Percentiles rank a stretch among this genome's conserved stretches.
These are phyloP conservation scores for Fusarium virguliforme DNA, from an alignment of 2,329 filamentous ascomycete genomes.

Conservation along the genomic window DNA sequence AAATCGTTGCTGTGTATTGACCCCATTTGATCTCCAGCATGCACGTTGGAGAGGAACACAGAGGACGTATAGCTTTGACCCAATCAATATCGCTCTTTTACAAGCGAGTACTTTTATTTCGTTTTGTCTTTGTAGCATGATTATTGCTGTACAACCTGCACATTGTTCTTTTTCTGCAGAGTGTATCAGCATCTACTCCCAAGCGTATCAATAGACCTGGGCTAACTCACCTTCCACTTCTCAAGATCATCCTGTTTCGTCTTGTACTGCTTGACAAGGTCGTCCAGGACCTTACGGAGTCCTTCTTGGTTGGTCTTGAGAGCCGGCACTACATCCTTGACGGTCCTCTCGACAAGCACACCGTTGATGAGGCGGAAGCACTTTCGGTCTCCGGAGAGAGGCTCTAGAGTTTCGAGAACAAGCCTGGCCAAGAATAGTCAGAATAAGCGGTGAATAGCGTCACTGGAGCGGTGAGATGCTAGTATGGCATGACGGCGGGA, in stretches of 20 bases:
- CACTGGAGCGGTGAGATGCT: constrained; percentile 59
- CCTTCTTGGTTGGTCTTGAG: constrained; percentile 95
- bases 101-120: constrained; percentile 32
- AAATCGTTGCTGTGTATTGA: constrained; percentile 1
- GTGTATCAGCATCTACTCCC: constrained; percentile 20
- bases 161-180: constrained; percentile 87
- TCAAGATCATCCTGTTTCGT: constrained; percentile 94
- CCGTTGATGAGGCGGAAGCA: constrained; percentile 99
- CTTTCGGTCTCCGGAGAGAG: constrained; percentile 88
- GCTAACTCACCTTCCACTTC: constrained; percentile 88
- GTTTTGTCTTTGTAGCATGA: constrained; percentile 38
- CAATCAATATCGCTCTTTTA: not conserved
- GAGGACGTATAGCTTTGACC: not conserved
- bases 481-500: constrained; percentile 27
- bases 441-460: constrained; percentile 44
- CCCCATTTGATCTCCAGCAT: constrained; percentile 5
- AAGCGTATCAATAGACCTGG: not conserved
- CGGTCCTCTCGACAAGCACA: constrained; percentile 92
- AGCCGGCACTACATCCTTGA: constrained; percentile 91
- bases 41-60: not conserved
- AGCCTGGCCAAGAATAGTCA: constrained; percentile 71
- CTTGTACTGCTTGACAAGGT: constrained; percentile 97
- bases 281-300: constrained; percentile 92
- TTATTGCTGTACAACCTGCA: constrained; percentile 86
- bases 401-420: constrained; percentile 91